phyloP scores from a whole-genome alignment of 2,329 filamentous ascomycete genomes.

The Hypocreales sp. region DNA sequence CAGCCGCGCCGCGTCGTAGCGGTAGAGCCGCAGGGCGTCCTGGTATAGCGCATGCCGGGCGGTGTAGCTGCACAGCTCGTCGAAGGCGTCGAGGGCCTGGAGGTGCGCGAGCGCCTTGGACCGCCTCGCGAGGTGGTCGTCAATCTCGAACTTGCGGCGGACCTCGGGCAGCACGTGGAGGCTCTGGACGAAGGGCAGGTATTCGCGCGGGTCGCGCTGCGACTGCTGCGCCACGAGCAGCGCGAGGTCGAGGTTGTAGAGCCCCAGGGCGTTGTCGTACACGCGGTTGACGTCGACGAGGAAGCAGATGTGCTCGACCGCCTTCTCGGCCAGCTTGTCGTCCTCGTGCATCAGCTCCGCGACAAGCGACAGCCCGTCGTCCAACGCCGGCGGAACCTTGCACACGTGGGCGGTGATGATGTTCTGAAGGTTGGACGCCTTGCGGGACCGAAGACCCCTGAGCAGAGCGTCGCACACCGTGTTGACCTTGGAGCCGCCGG shows the following conservation, averaged over 20 bases:
- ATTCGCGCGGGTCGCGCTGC: slow-evolving; percentile 89
- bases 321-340: slow-evolving; percentile 63
- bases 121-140: slow-evolving; percentile 68
- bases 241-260: slow-evolving; percentile 84
- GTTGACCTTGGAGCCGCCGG: slow-evolving; percentile 54
- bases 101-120: slow-evolving; percentile 67
- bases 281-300: slow-evolving; percentile 83
- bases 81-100: slow-evolving; percentile 55
- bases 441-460: slow-evolving; percentile 43
- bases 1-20: slow-evolving; percentile 58
- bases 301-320: slow-evolving; percentile 95
- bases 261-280: slow-evolving; percentile 76
- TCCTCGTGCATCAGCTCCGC: slow-evolving; percentile 56
- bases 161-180: slow-evolving; percentile 59
- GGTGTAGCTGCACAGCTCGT: slow-evolving; percentile 65
- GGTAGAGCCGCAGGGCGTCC: slow-evolving; percentile 64
- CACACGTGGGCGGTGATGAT: slow-evolving; percentile 90
- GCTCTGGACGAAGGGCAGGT: slow-evolving; percentile 83
- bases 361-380: slow-evolving; percentile 69
- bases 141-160: slow-evolving; percentile 68
- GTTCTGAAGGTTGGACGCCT: slow-evolving; percentile 63
- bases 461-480: slow-evolving; percentile 77
- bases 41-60: slow-evolving; percentile 68
- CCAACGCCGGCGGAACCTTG: slow-evolving; percentile 80
- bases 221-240: slow-evolving; percentile 89